Percentiles rank a stretch among this genome's conserved stretches.
phyloP scores from a whole-genome alignment of 1,139 yeast species.

The Schizosaccharomyces versatilis region DNA sequence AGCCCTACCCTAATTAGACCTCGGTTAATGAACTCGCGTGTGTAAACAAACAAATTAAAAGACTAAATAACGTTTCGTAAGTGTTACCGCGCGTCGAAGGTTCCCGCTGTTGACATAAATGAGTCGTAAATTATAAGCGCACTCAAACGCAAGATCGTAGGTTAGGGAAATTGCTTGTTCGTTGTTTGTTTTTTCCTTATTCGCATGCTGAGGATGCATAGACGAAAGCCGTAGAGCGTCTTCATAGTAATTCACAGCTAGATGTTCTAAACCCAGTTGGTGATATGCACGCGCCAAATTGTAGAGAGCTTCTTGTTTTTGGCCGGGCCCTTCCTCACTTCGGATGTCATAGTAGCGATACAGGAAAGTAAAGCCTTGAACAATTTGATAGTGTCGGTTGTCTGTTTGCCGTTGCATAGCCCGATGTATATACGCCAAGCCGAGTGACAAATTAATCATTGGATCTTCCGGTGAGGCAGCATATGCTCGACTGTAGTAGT shows the following conservation, averaged over 20 bases:
- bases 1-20: neutral
- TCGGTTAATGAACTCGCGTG: neutral
- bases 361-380: slow-evolving; percentile 66
- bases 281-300: slow-evolving; percentile 75
- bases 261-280: slow-evolving; percentile 23
- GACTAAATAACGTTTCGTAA: slow-evolving; percentile 2
- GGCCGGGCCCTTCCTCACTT: slow-evolving; percentile 17
- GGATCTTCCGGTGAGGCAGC: slow-evolving; percentile 40
- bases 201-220: slow-evolving; percentile 54
- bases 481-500: slow-evolving; percentile 32
- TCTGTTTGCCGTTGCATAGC: slow-evolving; percentile 77
- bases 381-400: slow-evolving; percentile 64
- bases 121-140: slow-evolving; percentile 1
- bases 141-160: slow-evolving; percentile 24
- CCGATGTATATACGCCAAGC: slow-evolving; percentile 68
- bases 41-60: neutral
- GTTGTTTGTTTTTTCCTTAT: slow-evolving; percentile 48
- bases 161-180: slow-evolving; percentile 12
- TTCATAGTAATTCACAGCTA: neutral
- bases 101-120: neutral
- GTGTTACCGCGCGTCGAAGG: neutral
- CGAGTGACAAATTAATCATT: slow-evolving; percentile 49
- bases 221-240: neutral
- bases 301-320: slow-evolving; percentile 57
- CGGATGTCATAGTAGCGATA: slow-evolving; percentile 42